phyloP scores from a whole-genome alignment of 805 yeast species.

The Metschnikowia sp. region DNA sequence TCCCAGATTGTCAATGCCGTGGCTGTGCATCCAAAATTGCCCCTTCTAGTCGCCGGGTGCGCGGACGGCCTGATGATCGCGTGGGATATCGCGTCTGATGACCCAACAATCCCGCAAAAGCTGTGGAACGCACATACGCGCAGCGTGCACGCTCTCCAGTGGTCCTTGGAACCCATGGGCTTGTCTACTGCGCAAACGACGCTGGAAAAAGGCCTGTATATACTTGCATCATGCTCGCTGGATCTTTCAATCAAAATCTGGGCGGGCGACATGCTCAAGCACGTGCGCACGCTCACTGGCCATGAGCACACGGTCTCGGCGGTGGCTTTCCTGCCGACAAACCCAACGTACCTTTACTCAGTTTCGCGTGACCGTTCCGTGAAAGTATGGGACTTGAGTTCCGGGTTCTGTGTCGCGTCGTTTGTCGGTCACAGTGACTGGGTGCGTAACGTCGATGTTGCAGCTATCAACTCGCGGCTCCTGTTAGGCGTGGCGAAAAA shows the following conservation, averaged over 20 bases:
- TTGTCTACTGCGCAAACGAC: conserved; percentile 5
- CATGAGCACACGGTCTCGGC: conserved; percentile 85
- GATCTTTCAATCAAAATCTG: conserved; percentile 65
- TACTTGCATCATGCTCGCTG: conserved; percentile 49
- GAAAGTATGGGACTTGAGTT: conserved; percentile 61
- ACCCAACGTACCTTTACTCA: conserved; percentile 50
- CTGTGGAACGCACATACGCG: conserved; percentile 76
- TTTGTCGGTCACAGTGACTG: conserved; percentile 84
- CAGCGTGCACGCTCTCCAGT: conserved; percentile 54
- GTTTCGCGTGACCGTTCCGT: conserved; percentile 63
- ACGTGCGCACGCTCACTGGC: conserved; percentile 66
- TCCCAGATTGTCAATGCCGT: conserved; percentile 58
- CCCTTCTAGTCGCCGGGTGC: conserved; percentile 61
- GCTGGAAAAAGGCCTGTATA: conserved; percentile 16
- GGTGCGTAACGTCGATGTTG: conserved; percentile 65
- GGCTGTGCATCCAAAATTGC: conserved; percentile 72
- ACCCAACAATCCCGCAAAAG: conserved; percentile 54
- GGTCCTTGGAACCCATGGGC: conserved; percentile 44
- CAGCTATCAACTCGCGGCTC: conserved; percentile 16
- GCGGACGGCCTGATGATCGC: conserved; percentile 68
- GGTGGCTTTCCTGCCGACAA: conserved; percentile 47
- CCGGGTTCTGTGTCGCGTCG: conserved; percentile 65
- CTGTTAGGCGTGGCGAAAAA: conserved; percentile 10
- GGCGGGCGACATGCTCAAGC: conserved; percentile 53
- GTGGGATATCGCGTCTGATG: conserved; percentile 64